Conservation (phyloP, 176 grass and related monocot species). For the Oryza glaberrima region DNA sequence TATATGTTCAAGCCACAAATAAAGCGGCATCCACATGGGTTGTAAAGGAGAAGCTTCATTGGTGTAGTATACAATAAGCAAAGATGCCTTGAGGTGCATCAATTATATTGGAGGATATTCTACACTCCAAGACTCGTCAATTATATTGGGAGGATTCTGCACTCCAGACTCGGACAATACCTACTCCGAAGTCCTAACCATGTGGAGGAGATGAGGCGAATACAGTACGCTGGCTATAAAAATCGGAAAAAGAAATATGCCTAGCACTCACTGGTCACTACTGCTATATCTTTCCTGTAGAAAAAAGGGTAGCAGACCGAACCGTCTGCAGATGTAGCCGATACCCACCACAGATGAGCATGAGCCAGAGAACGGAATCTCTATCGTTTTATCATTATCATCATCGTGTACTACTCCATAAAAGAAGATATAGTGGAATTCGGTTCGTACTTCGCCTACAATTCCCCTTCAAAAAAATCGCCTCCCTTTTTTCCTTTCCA, state of each 20-base stretch:
- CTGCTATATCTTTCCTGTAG: not conserved
- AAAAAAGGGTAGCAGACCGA: not conserved
- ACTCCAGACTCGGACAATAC: not conserved
- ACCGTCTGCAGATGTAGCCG: not conserved
- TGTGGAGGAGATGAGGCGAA: not conserved
- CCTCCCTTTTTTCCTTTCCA: not conserved
- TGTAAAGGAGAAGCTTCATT: not conserved
- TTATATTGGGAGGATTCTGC: conserved; percentile 9
- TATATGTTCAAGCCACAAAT: not conserved
- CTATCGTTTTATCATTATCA: not conserved
- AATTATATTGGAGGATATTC: not conserved
- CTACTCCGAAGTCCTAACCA: not conserved
- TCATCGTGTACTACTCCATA: not conserved
- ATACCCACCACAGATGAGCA: not conserved
- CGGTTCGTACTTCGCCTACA: not conserved
- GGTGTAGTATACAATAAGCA: not conserved
- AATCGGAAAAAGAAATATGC: not conserved
- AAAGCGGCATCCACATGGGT: not conserved
- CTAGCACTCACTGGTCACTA: not conserved
- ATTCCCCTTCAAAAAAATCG: no score
- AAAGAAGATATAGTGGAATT: not conserved
- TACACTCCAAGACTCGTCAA: no score
- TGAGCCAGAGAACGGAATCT: not conserved
- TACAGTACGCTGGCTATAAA: not conserved
- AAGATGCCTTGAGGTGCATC: not conserved